Evolutionary conservation across 2,329 filamentous ascomycete species (phyloP).

Genomic region (Aspergillus proliferans): DNA sequence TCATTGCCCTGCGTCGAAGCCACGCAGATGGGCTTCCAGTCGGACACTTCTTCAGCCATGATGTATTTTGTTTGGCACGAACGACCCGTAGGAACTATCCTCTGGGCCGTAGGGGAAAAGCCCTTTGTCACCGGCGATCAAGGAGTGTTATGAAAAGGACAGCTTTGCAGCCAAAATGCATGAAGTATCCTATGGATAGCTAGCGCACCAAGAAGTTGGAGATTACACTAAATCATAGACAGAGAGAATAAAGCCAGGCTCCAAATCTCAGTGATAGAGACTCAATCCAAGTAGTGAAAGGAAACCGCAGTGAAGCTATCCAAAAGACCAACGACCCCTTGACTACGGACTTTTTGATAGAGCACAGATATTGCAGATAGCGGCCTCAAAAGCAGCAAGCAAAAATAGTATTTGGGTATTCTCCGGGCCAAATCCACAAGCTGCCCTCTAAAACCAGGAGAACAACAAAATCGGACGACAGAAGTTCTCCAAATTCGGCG

Average conservation of each 20-base stretch:
- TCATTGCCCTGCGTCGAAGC: slow-evolving; percentile 15
- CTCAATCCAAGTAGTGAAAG: not conserved
- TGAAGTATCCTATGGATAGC: not conserved
- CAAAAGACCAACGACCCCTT: not conserved
- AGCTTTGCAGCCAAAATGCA: not conserved
- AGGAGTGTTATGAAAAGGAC: not conserved
- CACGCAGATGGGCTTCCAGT: slow-evolving; percentile 19
- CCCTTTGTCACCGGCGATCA: not conserved
- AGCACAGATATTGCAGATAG: not conserved
- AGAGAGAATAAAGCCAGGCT: not conserved
- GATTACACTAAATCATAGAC: not conserved
- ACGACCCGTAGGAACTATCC: not conserved
- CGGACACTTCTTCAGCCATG: slow-evolving; percentile 7
- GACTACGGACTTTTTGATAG: not conserved
- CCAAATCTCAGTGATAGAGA: not conserved
- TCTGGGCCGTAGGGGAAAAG: not conserved
- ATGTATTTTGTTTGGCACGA: not conserved
- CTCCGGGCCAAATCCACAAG: too few relatives aligned
- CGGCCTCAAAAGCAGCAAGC: not conserved
- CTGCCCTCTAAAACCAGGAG: not conserved
- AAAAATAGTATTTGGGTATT: not conserved
- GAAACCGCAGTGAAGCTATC: not conserved
- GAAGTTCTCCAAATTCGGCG: not conserved
- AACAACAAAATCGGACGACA: not conserved
- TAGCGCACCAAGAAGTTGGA: not conserved